phyloP scores from a whole-genome alignment of 345 rosid genomes.

The Linum trigynum region DNA sequence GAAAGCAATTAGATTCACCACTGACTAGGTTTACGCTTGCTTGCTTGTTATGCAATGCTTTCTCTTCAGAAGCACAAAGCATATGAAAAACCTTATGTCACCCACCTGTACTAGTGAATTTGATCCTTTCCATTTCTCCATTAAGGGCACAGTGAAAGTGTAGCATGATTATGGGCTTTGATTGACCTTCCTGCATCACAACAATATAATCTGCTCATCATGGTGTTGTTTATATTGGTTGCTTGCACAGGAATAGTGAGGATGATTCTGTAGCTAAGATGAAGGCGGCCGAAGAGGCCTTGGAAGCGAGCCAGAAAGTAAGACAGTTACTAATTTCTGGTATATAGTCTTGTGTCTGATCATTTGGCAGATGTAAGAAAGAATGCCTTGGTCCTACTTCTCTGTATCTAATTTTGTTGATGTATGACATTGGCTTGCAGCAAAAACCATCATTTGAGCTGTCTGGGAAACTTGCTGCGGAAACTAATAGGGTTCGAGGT shows the following conservation, averaged over 20 bases:
- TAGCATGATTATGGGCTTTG: neutral
- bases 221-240: neutral
- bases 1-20: too few species aligned
- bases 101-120: too few species aligned
- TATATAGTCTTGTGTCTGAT: too few species aligned
- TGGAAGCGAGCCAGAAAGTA: slow-evolving; percentile 69
- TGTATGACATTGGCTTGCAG: slow-evolving; percentile 33
- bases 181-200: too few species aligned
- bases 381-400: neutral
- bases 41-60: too few species aligned
- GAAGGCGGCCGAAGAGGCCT: slow-evolving; percentile 84
- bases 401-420: slow-evolving; percentile 6
- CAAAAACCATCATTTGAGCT: slow-evolving; percentile 85
- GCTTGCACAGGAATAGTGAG: slow-evolving; percentile 44
- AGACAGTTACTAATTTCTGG: neutral
- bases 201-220: too few species aligned
- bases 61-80: too few species aligned
- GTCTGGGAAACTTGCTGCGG: slow-evolving; percentile 96
- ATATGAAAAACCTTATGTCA: too few species aligned
- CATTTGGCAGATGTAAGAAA: too few species aligned
- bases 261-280: slow-evolving; percentile 66
- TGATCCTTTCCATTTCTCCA: neutral
- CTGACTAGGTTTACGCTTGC: too few species aligned
- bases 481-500: slow-evolving; percentile 91
- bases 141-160: neutral